Evolutionary conservation across 176 grass and related monocot species (phyloP).

Genomic region (Carex scoparia): DNA sequence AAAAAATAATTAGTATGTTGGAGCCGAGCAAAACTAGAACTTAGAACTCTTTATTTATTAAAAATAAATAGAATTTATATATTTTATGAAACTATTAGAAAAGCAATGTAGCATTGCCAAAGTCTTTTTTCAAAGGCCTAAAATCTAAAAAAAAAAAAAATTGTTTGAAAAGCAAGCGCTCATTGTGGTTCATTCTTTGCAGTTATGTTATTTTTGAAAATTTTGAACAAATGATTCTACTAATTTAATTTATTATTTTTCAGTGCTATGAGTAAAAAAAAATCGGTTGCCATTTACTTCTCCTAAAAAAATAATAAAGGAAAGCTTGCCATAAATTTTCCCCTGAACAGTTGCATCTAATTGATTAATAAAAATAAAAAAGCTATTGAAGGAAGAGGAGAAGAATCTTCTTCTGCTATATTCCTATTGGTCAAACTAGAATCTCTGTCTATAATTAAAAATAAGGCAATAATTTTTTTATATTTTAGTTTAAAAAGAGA

Average conservation of each 20-base stretch:
- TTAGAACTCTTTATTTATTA: background rate
- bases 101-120: background rate
- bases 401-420: background rate
- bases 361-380: background rate
- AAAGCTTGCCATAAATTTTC: background rate
- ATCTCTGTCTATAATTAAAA: background rate
- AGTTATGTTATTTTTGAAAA: no score
- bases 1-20: background rate
- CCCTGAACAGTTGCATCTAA: background rate
- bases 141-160: background rate
- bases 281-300: no score
- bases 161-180: no score
- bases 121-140: background rate
- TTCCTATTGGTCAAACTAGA: slow-evolving; percentile 4
- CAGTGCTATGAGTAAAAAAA: no score
- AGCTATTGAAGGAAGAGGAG: background rate
- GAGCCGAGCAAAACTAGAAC: background rate
- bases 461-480: background rate
- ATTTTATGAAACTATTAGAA: no score
- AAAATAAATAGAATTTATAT: no score
- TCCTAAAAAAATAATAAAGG: background rate
- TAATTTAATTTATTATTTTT: no score
- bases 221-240: no score
- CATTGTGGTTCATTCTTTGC: no score
- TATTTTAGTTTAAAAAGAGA: background rate